Evolutionary conservation across 2,329 filamentous ascomycete species (phyloP).

Genomic region (Aspergillus sp.): DNA sequence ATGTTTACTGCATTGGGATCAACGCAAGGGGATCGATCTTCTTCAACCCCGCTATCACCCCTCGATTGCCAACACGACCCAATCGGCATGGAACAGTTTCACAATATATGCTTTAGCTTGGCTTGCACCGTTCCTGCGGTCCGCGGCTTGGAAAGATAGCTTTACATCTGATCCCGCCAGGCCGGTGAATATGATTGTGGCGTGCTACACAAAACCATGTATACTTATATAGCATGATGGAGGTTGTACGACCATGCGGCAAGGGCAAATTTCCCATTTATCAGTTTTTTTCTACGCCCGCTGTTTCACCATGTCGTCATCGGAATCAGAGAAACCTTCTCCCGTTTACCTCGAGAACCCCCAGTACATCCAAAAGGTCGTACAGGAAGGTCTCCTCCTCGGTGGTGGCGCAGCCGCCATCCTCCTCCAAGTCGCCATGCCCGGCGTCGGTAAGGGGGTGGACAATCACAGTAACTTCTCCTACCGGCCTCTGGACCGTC

Average conservation of each 20-base stretch:
- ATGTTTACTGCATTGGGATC: not conserved
- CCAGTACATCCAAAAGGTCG: slow-evolving; percentile 27
- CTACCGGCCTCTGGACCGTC: slow-evolving; percentile 35
- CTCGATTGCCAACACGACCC: not conserved
- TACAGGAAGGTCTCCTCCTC: slow-evolving; percentile 36
- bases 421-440: slow-evolving; percentile 43
- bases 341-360: not conserved
- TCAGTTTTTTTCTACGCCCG: too few species aligned
- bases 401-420: slow-evolving; percentile 40
- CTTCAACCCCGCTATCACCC: slow-evolving; percentile 5
- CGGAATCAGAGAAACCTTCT: not conserved
- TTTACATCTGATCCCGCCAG: not conserved
- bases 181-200: not conserved
- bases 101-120: not conserved
- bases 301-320: not conserved
- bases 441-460: slow-evolving; percentile 39
- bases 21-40: slow-evolving; percentile 9
- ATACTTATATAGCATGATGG: not conserved
- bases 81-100: not conserved
- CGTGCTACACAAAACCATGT: not conserved
- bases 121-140: not conserved
- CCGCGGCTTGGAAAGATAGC: not conserved
- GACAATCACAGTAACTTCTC: slow-evolving; percentile 42
- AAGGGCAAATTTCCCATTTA: too few species aligned
- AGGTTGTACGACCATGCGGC: not conserved